Evolutionary conservation across 2,329 filamentous ascomycete genomes (phyloP), one percentile per base, ranked within the genome.

Genomic region (Diplodia mutila): DNA sequence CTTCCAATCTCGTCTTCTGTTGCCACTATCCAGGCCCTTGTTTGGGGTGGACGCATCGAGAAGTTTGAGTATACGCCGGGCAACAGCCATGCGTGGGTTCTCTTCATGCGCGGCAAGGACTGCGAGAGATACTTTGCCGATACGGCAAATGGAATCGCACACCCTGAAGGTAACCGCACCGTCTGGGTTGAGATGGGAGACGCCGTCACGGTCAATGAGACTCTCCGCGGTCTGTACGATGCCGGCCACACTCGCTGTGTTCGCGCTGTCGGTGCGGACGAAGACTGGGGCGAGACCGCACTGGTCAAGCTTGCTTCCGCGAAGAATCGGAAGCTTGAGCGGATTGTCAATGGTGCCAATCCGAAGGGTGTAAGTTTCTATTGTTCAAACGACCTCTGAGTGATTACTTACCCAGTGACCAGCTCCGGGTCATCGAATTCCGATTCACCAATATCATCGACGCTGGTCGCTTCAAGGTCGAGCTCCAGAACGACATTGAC

Each of bases 391-490:
- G 16, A 11, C 51, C 16, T 57, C n/a, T 57, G 9, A n/a, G 7
- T 25, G n/a, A 12, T 23, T 16, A 34, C 29, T 55, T 12, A 72
- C 74, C 66, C 25, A 37, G 2, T 29, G 23, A 27, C 21, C 66
- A 84, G 82, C 75, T 76, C 37, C 77, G 79, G 49, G 80, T 76
- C 37, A 78, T 84, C n/a, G 75, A 79, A 34, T 84, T 85, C 71
- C 81, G 82, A 9, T 85, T 85, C 72, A 78, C 76, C 52, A 81
- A 77, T 69, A 81, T 85, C 67, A 75, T 77, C 27, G 74, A 84
- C 65, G 83, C 83, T 0, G 77, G 83, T 18, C 75, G 75, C 23
- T 85, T 85, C 76, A 80, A 78, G 66, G 73, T 75, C 2, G 67
- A 74, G 27, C 73, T 85, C 14, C 67, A 75, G 52, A 75, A 77